A percentile compares a stretch with the other conserved stretches of the same genome.
phyloP scores from a whole-genome alignment of 345 rosid species.

The Camelina neglecta region DNA sequence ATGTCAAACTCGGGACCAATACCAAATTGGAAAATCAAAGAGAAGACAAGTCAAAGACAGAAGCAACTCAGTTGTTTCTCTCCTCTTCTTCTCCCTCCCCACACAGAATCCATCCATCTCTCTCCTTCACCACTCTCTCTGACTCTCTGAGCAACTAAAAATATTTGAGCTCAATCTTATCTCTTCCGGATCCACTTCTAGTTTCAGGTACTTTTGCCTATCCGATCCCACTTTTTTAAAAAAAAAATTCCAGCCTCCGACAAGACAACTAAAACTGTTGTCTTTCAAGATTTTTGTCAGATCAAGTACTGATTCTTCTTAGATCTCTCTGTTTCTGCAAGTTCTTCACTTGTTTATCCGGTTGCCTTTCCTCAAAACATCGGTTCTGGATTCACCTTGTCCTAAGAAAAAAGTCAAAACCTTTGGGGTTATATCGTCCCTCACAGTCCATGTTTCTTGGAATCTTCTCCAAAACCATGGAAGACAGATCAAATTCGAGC shows the following conservation, averaged over 20 bases:
- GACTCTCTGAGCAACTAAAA: background rate
- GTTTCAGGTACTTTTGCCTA: slow-evolving; percentile 17
- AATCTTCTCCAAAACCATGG: slow-evolving; percentile 44
- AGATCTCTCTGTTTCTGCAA: background rate
- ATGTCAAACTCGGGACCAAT: slow-evolving; percentile 21
- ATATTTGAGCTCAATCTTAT: slow-evolving; percentile 13
- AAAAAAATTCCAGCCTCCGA: background rate
- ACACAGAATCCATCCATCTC: background rate
- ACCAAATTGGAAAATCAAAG: slow-evolving; percentile 5
- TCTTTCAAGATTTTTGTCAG: background rate
- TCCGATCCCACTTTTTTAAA: background rate
- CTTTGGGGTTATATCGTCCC: too few species aligned
- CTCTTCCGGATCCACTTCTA: slow-evolving; percentile 21
- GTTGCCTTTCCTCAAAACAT: background rate
- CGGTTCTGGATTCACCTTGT: slow-evolving; percentile 9
- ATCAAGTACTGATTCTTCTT: slow-evolving; percentile 1
- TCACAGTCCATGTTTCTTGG: slow-evolving; percentile 33
- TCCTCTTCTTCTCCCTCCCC: background rate
- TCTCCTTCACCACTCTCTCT: slow-evolving; percentile 15
- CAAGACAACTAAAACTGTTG: background rate
- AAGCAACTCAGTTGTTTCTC: slow-evolving; percentile 41
- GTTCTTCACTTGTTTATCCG: background rate
- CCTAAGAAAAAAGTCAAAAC: background rate
- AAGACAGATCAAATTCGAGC: slow-evolving; percentile 41
- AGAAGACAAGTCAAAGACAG: slow-evolving; percentile 33